These are phyloP conservation scores for Scalesia atractyloides DNA, from an alignment of 129 eudicot genomes.

Conservation along the genomic window DNA sequence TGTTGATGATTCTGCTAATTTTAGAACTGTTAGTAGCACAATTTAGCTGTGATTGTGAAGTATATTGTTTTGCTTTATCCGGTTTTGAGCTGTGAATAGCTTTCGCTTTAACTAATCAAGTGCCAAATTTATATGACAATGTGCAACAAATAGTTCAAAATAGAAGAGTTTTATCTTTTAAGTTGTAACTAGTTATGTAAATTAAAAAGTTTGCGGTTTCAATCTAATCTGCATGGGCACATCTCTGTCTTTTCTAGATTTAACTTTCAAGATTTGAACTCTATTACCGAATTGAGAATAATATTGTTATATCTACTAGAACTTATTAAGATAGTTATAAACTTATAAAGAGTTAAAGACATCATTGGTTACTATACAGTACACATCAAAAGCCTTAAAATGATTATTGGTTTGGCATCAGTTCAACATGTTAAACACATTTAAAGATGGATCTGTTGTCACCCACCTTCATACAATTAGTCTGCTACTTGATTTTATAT, in stretches of 20 bases:
- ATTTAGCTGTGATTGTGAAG: not conserved
- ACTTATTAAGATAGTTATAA: not conserved
- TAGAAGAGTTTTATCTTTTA: not conserved
- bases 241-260: not conserved
- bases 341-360: no score
- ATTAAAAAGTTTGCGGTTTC: not conserved
- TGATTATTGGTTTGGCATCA: not conserved
- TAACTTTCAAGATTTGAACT: not conserved
- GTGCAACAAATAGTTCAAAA: not conserved
- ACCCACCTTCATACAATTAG: not conserved
- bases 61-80: not conserved
- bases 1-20: not conserved
- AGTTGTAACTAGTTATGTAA: not conserved
- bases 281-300: not conserved
- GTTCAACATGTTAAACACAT: not conserved
- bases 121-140: not conserved
- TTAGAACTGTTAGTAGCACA: not conserved
- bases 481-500: not conserved
- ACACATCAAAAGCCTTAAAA: not conserved
- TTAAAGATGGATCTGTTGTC: not conserved
- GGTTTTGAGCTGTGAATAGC: not conserved
- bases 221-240: not conserved
- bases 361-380: not conserved
- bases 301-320: not conserved
- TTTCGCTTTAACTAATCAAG: not conserved